Evolutionary conservation across 129 eudicot species (phyloP).

Genomic region (Artemisia annua): DNA sequence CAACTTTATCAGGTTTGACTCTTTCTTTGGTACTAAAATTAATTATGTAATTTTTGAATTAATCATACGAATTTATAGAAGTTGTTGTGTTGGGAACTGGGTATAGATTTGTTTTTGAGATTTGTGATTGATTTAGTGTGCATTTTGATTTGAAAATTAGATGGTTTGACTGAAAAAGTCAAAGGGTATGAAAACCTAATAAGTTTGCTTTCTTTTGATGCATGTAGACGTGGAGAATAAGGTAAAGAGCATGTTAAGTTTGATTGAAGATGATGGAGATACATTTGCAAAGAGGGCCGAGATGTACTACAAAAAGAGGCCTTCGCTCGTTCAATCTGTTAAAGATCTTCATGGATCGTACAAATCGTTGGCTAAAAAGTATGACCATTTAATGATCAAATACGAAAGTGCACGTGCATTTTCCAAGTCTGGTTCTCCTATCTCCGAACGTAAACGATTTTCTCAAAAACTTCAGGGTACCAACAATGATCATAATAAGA

Average conservation of each 20-base stretch:
- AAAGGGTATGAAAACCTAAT: constrained; percentile 17
- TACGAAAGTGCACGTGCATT: background rate
- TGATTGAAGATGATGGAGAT: constrained; percentile 56
- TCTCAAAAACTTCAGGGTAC: constrained; percentile 7
- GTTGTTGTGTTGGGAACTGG: background rate
- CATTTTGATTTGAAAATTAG: no score
- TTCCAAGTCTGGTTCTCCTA: background rate
- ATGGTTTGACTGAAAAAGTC: constrained; percentile 3
- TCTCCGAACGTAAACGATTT: background rate
- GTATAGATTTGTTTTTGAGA: background rate
- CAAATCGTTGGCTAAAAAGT: constrained; percentile 50
- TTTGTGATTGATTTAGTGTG: background rate
- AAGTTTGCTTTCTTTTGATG: constrained; percentile 8
- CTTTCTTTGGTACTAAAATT: background rate
- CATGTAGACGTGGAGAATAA: constrained; percentile 47
- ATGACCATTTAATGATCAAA: constrained; percentile 30
- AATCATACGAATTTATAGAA: background rate
- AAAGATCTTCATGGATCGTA: constrained; percentile 49
- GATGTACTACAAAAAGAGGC: constrained; percentile 58
- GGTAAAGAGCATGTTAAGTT: constrained; percentile 33
- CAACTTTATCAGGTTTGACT: constrained; percentile 40
- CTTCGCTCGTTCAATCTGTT: constrained; percentile 38
- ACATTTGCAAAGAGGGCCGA: constrained; percentile 55
- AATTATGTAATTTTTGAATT: background rate
- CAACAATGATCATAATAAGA: background rate